Base-by-base conservation (phyloP, 352 stramenopile genomes). In the Elongisporangium anandrum region DNA sequence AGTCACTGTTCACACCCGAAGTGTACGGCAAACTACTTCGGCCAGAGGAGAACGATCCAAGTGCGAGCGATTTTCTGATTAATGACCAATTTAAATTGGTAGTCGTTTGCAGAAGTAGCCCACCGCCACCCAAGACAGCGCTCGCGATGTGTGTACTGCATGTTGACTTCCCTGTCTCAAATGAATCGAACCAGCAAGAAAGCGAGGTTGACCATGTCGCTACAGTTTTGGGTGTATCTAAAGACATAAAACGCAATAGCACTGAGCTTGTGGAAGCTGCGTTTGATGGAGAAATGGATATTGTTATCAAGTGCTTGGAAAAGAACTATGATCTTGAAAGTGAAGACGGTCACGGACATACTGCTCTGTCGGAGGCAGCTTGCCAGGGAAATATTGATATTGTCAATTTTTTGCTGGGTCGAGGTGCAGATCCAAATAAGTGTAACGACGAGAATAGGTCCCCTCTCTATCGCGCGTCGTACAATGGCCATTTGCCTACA, bases 311-410 rank as follows among this genome's bases (percentile, higher is more conserved):
- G 13, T 81, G 68, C 50, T 52, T 97, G 4, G 86, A 93, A 48
- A 91, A 96, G 56, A 94, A 90, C 45, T 97, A 92, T 60, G 83
- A 96, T 50, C 60, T 97, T 12, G 90, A 97, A 38, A 92, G 76
- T 19, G 69, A 87, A 39, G 90, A 97, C 51, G 88, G 85, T 16
- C 86, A 95, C 47, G 72, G 81, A 5, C 88, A 97, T 64, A 96
- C 90, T 8, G 76, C 88, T 8, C 65, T 97, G 0, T 94, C 83
- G 0, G 90, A 97, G 66, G 90, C 90, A 2, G 81, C 86, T 0
- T 89, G 77, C n/a, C 88, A 97, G 59, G 88, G 88, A 2, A 79
- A 97, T 56, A 68, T 71, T 7, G 71, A 81, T 2, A 66, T 96
- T 15, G 72, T 95, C 6, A 59, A 57, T 20, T 78, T 88, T 17